Conservation (phyloP, 2,329 filamentous ascomycete species). For the Coniochaeta ligniaria region DNA sequence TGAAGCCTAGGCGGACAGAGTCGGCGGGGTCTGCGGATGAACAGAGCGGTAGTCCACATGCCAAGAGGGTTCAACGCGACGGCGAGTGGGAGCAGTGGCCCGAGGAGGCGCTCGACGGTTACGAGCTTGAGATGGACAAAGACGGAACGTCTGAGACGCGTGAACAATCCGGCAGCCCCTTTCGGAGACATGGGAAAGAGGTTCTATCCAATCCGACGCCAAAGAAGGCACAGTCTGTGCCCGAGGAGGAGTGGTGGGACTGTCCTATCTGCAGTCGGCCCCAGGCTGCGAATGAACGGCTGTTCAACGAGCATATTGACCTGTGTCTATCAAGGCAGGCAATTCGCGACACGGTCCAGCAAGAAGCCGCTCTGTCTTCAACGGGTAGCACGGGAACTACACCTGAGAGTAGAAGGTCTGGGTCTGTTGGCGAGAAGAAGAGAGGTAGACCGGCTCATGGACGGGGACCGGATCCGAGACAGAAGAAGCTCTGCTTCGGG, state of each 20-base stretch:
- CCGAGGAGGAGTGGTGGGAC: conserved; percentile 57
- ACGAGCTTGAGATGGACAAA: conserved; percentile 19
- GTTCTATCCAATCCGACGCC: conserved; percentile 43
- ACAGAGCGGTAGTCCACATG: neutral
- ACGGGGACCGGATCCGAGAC: conserved; percentile 30
- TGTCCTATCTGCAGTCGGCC: conserved; percentile 83
- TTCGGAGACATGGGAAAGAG: conserved; percentile 41
- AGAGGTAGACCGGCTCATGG: conserved; percentile 22
- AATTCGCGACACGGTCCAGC: conserved; percentile 70
- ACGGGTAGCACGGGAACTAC: conserved; percentile 16
- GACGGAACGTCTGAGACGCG: conserved; percentile 19
- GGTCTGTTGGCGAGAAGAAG: conserved; percentile 25
- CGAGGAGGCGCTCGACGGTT: conserved; percentile 43
- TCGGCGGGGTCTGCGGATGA: conserved; percentile 14
- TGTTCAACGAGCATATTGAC: conserved; percentile 90
- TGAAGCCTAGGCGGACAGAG: conserved; percentile 29
- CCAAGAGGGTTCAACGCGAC: conserved; percentile 22
- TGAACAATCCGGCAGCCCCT: conserved; percentile 47
- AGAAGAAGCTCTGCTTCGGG: conserved; percentile 47
- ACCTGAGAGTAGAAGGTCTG: conserved; percentile 29
- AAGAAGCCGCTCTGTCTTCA: conserved; percentile 34
- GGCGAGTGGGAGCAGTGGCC: conserved; percentile 62
- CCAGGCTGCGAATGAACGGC: conserved; percentile 65
- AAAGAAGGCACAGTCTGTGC: conserved; percentile 19
- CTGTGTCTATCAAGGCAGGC: conserved; percentile 79